Evolutionary conservation across 352 stramenopile species (phyloP), one percentile per base, ranked within the genome.

Genomic region (Phytophthora tentaculata): DNA sequence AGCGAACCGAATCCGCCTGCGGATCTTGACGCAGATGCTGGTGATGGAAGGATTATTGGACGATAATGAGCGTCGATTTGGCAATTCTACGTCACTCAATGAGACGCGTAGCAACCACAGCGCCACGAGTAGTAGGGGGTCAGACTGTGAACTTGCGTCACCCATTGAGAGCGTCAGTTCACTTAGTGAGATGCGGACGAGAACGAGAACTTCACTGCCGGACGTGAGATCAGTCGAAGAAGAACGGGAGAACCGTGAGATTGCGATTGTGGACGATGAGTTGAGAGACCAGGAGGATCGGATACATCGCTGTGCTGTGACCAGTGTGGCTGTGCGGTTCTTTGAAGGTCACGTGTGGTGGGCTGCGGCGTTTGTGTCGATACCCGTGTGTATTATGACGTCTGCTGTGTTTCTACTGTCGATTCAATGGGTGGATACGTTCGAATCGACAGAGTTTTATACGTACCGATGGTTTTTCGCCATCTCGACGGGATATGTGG

Each of bases 1-100:
- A 35, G 76, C 83, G 3, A 78, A 88, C 63, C 76, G 85, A 54
- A 91, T 93, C 45, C 77, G 89, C 37, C 55, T 74, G 55, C 76
- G 80, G 13, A 65, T 90, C 14, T 55, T 90, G 10, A 69, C 67
- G 17, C 69, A 68, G 29, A 50, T 84, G 24, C 48, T 57, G 10
- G 60, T 64, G 1, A 22, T 77, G 32, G 74, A 83, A 23, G 63
- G 51, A 0, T 24, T 13, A 32, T 6, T 56, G 19, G 43, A 66
- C 17, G 66, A 23, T 14, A 43, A 22, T 17, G 47, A 58, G 0
- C 24, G 39, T 3, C 23, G 61, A 7, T 54, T 51, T 5, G 59
- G 24, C 6, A 74, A 74, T 53, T 52, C 50, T 6, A 79, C 68
- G 29, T 76, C 68, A 5, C 28, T 66, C 1, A 48, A 70, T 39